Percentiles rank a stretch among this genome's conserved stretches.
These are phyloP conservation scores for Iberis amara DNA, from an alignment of 441 rosid species.

Conservation along the genomic window DNA sequence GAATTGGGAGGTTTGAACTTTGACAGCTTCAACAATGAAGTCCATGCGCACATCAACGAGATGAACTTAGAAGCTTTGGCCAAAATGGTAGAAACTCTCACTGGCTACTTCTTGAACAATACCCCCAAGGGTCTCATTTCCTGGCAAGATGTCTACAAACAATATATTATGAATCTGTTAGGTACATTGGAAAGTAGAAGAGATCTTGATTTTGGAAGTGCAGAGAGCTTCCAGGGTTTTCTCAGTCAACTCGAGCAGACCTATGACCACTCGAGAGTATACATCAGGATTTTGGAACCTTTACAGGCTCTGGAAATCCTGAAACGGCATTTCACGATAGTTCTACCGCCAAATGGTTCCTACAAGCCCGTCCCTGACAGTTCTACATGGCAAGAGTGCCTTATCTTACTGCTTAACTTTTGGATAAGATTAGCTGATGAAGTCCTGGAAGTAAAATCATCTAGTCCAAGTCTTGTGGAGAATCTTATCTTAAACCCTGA, in stretches of 20 bases:
- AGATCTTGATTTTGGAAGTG: slow-evolving; percentile 44
- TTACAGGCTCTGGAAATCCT: slow-evolving; percentile 60
- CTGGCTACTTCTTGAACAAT: slow-evolving; percentile 38
- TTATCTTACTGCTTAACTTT: slow-evolving; percentile 70
- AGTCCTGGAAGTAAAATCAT: slow-evolving; percentile 54
- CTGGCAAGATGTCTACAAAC: slow-evolving; percentile 73
- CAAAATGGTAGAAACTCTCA: slow-evolving; percentile 61
- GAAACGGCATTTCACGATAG: slow-evolving; percentile 51
- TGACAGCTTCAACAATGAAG: slow-evolving; percentile 58
- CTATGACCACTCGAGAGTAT: slow-evolving; percentile 48
- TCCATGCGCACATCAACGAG: slow-evolving; percentile 55
- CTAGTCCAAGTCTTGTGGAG: slow-evolving; percentile 32
- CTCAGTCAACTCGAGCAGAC: slow-evolving; percentile 63
- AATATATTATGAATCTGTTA: slow-evolving; percentile 50
- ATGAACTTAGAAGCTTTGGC: slow-evolving; percentile 77
- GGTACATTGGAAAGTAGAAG: slow-evolving; percentile 45
- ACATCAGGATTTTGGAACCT: slow-evolving; percentile 62
- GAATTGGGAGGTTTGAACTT: slow-evolving; percentile 64
- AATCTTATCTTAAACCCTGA: slow-evolving; percentile 45
- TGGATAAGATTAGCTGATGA: slow-evolving; percentile 79
- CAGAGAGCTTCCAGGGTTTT: slow-evolving; percentile 67
- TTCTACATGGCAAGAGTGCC: slow-evolving; percentile 90
- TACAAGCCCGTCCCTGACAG: slow-evolving; percentile 57
- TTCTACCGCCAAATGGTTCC: slow-evolving; percentile 44
- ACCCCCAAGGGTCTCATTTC: slow-evolving; percentile 53